phyloP scores from a whole-genome alignment of 805 yeast species.

The Zygosaccharomyces kombuchaensis region DNA sequence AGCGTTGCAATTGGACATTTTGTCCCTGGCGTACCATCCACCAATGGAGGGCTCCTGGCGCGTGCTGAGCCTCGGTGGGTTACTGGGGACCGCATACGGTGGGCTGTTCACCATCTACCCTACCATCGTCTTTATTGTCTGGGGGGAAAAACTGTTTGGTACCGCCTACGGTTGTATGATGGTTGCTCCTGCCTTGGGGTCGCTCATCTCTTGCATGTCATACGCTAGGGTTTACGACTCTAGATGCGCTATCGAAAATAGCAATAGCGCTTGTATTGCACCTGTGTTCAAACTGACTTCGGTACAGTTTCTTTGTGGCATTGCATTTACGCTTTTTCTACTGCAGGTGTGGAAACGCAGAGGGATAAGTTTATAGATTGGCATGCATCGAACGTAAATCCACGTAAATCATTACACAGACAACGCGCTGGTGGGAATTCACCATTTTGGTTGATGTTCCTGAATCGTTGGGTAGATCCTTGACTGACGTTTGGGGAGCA shows the following conservation, averaged over 20 bases:
- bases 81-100: conserved; percentile 74
- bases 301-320: conserved; percentile 14
- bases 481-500: too few relatives aligned
- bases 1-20: conserved; percentile 33
- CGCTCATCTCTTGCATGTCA: conserved; percentile 60
- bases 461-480: too few relatives aligned
- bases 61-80: conserved; percentile 35
- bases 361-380: background rate
- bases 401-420: background rate
- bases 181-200: conserved; percentile 83
- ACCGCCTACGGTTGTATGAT: conserved; percentile 90
- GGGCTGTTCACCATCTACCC: conserved; percentile 84
- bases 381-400: background rate
- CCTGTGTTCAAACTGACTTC: conserved; percentile 21
- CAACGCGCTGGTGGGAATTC: too few relatives aligned
- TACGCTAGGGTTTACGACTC: conserved; percentile 64
- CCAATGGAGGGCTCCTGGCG: conserved; percentile 23
- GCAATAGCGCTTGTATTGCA: conserved; percentile 17
- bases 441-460: too few relatives aligned
- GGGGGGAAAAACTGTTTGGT: conserved; percentile 88
- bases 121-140: conserved; percentile 71
- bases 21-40: conserved; percentile 18
- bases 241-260: conserved; percentile 19
- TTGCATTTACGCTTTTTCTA: conserved; percentile 10
- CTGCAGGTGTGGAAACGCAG: conserved; percentile 14